phyloP scores from a whole-genome alignment of 345 rosid species.

The Euphorbia peplus region DNA sequence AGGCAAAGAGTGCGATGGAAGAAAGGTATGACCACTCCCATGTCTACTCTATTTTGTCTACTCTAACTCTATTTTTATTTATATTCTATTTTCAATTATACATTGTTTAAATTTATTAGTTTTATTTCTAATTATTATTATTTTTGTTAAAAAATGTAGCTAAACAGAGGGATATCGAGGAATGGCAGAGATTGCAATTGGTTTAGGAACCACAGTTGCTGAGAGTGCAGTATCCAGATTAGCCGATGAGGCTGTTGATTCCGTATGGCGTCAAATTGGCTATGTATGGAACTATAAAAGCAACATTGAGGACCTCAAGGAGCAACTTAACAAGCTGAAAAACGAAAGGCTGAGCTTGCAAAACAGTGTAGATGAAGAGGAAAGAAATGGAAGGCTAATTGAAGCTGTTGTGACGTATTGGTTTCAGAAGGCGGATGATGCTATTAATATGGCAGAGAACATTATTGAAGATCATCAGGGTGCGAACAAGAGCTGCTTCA shows the following conservation, averaged over 20 bases:
- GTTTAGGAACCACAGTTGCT: no score
- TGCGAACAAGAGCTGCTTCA: background rate
- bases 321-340: constrained; percentile 4
- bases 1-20: no score
- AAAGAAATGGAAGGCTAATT: constrained; percentile 5
- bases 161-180: no score
- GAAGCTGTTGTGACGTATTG: background rate
- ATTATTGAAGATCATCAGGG: background rate
- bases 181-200: no score
- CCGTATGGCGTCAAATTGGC: background rate
- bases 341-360: constrained; percentile 2
- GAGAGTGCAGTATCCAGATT: background rate
- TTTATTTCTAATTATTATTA: no score
- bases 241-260: background rate
- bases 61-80: no score
- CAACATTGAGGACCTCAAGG: constrained; percentile 18
- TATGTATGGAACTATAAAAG: background rate
- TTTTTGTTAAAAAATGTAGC: no score
- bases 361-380: constrained; percentile 1
- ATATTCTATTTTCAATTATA: no score
- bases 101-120: no score
- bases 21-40: no score
- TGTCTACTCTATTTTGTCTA: no score
- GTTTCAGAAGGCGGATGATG: background rate
- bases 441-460: no score